phyloP scores from a whole-genome alignment of 768 basidiomycete species.

The Tubosaeta sp. region DNA sequence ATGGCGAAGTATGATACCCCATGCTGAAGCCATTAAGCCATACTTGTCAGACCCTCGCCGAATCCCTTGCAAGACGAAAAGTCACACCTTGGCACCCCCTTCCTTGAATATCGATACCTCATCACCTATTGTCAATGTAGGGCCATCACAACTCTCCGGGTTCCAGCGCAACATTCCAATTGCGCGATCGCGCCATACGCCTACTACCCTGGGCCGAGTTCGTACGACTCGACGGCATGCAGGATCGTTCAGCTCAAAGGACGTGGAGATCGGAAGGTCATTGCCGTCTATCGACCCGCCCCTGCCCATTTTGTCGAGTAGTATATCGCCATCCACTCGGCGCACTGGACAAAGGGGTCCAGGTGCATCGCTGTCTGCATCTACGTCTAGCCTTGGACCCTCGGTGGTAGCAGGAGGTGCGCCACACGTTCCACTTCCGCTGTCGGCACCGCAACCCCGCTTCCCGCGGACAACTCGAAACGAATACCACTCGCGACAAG shows the following conservation, averaged over 20 bases:
- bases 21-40: slow-evolving; percentile 66
- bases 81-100: slow-evolving; percentile 26
- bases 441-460: slow-evolving; percentile 15
- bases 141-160: slow-evolving; percentile 21
- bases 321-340: slow-evolving; percentile 31
- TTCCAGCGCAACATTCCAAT: slow-evolving; percentile 25
- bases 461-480: slow-evolving; percentile 7
- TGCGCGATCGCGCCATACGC: slow-evolving; percentile 27
- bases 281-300: slow-evolving; percentile 60
- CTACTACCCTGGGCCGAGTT: slow-evolving; percentile 34
- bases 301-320: slow-evolving; percentile 22
- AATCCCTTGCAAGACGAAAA: slow-evolving; percentile 29
- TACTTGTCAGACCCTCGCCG: slow-evolving; percentile 48
- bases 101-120: slow-evolving; percentile 18
- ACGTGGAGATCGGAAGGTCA: slow-evolving; percentile 83
- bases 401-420: slow-evolving; percentile 3
- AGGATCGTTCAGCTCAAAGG: slow-evolving; percentile 92
- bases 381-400: slow-evolving; percentile 17
- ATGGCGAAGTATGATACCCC: slow-evolving; percentile 75
- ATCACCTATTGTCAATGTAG: slow-evolving; percentile 26
- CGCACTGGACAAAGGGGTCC: slow-evolving; percentile 50
- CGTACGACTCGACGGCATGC: slow-evolving; percentile 77
- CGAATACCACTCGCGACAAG: slow-evolving; percentile 39
- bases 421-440: slow-evolving; percentile 2
- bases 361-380: slow-evolving; percentile 34